phyloP scores from a whole-genome alignment of 2,329 filamentous ascomycete species.

The Apiospora marii region DNA sequence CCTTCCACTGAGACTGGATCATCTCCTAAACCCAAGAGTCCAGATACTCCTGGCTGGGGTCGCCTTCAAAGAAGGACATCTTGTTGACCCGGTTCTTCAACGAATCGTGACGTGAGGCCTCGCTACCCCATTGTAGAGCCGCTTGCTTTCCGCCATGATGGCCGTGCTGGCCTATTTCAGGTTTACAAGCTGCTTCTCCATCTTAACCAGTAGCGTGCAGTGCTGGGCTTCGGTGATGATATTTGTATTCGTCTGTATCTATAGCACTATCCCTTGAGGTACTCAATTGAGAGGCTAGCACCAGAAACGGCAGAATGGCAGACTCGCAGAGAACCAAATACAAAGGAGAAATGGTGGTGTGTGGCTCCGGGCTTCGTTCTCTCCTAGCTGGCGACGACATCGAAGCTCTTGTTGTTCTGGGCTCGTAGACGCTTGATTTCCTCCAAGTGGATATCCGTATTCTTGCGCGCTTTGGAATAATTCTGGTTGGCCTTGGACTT shows the following conservation, averaged over 20 bases:
- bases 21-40: no score
- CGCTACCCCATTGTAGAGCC: constrained; percentile 74
- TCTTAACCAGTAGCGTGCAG: constrained; percentile 76
- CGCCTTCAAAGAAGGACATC: constrained; percentile 65
- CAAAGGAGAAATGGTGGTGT: no score
- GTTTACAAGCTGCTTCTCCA: constrained; percentile 91
- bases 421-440: constrained; percentile 81
- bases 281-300: no score
- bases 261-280: no score
- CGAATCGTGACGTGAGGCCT: constrained; percentile 75
- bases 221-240: constrained; percentile 73
- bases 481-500: constrained; percentile 98
- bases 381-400: constrained; percentile 95
- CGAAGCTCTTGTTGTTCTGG: constrained; percentile 89
- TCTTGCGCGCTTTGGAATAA: constrained; percentile 95
- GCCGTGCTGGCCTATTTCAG: constrained; percentile 79
- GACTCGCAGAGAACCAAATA: no score
- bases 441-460: constrained; percentile 83
- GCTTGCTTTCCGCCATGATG: constrained; percentile 75
- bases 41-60: no score
- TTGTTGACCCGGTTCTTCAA: constrained; percentile 80
- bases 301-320: no score
- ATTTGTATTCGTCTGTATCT: no score
- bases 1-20: no score
- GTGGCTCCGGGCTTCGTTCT: constrained; percentile 72